Conservation (phyloP, 352 stramenopile species). For the Globisporangium okanoganense region DNA sequence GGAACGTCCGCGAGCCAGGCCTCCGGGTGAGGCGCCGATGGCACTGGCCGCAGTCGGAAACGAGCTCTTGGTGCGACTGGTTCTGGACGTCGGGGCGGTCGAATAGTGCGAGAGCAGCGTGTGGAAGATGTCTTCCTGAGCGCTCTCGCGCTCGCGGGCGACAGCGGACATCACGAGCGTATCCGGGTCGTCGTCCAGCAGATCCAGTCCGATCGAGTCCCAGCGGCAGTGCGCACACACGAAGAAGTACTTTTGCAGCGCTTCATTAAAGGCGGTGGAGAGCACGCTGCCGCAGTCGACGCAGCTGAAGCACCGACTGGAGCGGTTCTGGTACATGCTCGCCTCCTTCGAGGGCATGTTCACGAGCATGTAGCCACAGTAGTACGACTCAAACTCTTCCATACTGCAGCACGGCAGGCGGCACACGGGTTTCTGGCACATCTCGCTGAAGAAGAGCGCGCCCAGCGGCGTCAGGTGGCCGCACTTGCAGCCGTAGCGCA, state of each 20-base stretch:
- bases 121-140: slow-evolving; percentile 76
- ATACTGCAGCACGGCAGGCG: slow-evolving; percentile 62
- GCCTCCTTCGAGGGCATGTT: slow-evolving; percentile 88
- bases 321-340: slow-evolving; percentile 85
- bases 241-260: slow-evolving; percentile 66
- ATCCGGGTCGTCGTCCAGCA: slow-evolving; percentile 79
- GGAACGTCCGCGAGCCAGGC: slow-evolving; percentile 8
- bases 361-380: slow-evolving; percentile 79
- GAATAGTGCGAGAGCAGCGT: slow-evolving; percentile 56
- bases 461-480: slow-evolving; percentile 52
- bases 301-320: slow-evolving; percentile 80
- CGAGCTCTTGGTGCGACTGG: slow-evolving; percentile 12
- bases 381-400: slow-evolving; percentile 88
- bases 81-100: slow-evolving; percentile 16
- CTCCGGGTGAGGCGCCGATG: not conserved
- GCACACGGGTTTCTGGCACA: slow-evolving; percentile 73
- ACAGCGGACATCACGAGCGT: slow-evolving; percentile 79
- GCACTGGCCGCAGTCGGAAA: slow-evolving; percentile 4
- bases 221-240: slow-evolving; percentile 81
- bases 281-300: slow-evolving; percentile 56
- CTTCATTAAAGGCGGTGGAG: slow-evolving; percentile 66
- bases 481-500: slow-evolving; percentile 77
- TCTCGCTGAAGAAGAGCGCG: slow-evolving; percentile 74
- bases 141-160: slow-evolving; percentile 64
- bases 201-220: slow-evolving; percentile 66